These are phyloP conservation scores for Aureobasidium pullulans DNA, from an alignment of 2,329 filamentous ascomycete genomes.

Conservation along the genomic window DNA sequence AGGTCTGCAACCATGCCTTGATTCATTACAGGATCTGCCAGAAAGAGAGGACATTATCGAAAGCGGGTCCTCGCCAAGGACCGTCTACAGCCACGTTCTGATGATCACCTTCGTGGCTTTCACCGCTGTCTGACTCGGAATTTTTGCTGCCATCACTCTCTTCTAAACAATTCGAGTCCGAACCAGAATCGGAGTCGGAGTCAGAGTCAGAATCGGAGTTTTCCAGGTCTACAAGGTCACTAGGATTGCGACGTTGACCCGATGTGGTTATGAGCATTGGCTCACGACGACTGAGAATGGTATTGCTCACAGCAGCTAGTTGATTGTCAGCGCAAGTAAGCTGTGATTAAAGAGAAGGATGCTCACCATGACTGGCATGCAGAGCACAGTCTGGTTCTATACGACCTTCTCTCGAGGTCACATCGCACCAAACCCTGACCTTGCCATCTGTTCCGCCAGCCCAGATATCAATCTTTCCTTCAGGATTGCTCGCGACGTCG, in stretches of 20 bases:
- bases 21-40: not conserved
- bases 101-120: not conserved
- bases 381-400: constrained; percentile 37
- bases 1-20: not conserved
- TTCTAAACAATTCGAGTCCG: not conserved
- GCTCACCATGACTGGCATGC: constrained; percentile 19
- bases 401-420: constrained; percentile 34
- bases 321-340: not conserved
- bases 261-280: constrained; percentile 12
- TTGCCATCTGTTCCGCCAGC: constrained; percentile 51
- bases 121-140: not conserved
- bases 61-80: constrained; percentile 4
- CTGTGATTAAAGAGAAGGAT: not conserved
- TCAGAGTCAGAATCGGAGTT: not conserved
- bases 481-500: constrained; percentile 36
- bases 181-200: not conserved
- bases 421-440: constrained; percentile 40
- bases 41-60: constrained; percentile 8
- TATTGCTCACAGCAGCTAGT: constrained; percentile 13
- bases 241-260: constrained; percentile 3
- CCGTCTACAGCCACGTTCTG: not conserved
- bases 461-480: constrained; percentile 47
- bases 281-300: constrained; percentile 2
- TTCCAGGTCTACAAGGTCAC: not conserved
- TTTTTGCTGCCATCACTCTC: not conserved